Conservation (phyloP, 2,329 filamentous ascomycete species). For the Zymoseptoria tritici region DNA sequence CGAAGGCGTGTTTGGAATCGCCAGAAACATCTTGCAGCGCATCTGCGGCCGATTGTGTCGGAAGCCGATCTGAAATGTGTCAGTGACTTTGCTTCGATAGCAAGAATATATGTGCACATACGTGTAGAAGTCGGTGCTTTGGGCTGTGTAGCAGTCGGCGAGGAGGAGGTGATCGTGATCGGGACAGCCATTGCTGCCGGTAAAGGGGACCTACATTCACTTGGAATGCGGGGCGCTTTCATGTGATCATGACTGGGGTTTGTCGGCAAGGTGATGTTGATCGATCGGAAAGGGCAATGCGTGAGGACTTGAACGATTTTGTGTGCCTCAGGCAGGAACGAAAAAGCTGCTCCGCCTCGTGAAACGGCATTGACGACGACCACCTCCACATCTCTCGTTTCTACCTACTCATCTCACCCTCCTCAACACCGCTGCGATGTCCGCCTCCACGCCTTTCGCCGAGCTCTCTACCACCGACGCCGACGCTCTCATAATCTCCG, state of each 20-base stretch:
- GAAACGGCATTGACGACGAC: not conserved
- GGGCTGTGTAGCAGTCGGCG: slow-evolving; percentile 1
- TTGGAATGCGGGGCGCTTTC: not conserved
- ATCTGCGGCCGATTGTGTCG: slow-evolving; percentile 10
- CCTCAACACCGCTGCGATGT: not conserved
- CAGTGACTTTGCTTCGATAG: not conserved
- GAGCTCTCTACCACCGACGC: not conserved
- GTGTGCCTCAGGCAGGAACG: not conserved
- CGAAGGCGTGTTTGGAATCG: not conserved
- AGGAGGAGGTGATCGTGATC: slow-evolving; percentile 6
- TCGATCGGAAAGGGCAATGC: not conserved
- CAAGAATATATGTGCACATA: not conserved
- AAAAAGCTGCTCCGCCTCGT: not conserved
- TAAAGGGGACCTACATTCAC: not conserved
- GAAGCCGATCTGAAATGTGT: slow-evolving; percentile 7
- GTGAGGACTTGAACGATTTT: no score
- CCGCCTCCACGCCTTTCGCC: not conserved
- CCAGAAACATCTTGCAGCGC: slow-evolving; percentile 3
- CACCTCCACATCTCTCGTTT: not conserved
- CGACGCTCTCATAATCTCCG: slow-evolving; percentile 52
- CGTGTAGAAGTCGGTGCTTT: slow-evolving; percentile 1
- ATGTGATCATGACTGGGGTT: not conserved
- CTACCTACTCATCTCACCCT: no score
- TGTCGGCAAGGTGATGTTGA: not conserved
- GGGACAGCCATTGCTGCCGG: slow-evolving; percentile 4